Evolutionary conservation across 2,329 filamentous ascomycete species (phyloP), one percentile per base, ranked within the genome.

Genomic region (Paraconiothyrium brasiliense): DNA sequence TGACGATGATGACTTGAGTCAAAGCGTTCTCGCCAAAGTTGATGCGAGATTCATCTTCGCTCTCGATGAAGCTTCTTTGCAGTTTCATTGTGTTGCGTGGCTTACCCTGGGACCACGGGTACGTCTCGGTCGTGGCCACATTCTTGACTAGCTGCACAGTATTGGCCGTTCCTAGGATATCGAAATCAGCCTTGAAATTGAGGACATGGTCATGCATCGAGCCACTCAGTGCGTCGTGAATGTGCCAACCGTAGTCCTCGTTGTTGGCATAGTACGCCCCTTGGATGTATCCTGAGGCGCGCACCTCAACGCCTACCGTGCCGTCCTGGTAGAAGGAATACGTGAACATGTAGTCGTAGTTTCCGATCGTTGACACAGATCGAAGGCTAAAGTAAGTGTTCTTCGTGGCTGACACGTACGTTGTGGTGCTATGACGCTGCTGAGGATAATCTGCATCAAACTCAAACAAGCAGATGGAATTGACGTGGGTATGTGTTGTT

Each of bases 31-130:
- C 55, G 7, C 74, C 75, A 83, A 84, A 88, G 58, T 84, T 69
- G 51, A 82, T 78, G 9, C 74, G 73, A 8, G 80, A 72, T 20
- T 82, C 71, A 16, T 67, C 64, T 58, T 79, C 77, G 54, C 58
- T 69, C 2, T 56, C 37, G 51, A 86, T 67, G 60, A 79, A 80
- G 7, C 71, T 71, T 10, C 81, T 76, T 47, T 81, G 67, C 3
- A 86, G 71, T 62, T 82, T 82, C 83, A 87, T 86, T 0, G 85
- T 86, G 69, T 70, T 85, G 85, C 67, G 82, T 72, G 2, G 77
- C 57, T 78, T 78, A 58, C 80, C 80, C 37, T 77, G 75, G 20
- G 82, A 82, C 85, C 85, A 87, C 3, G 81, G 77, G 69, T 85
- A 67, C 57, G 54, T 84, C 57, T 80, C 84, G 3, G 74, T 70